Conservation (phyloP, 306 rosid genomes). For the Corylus avellana region DNA sequence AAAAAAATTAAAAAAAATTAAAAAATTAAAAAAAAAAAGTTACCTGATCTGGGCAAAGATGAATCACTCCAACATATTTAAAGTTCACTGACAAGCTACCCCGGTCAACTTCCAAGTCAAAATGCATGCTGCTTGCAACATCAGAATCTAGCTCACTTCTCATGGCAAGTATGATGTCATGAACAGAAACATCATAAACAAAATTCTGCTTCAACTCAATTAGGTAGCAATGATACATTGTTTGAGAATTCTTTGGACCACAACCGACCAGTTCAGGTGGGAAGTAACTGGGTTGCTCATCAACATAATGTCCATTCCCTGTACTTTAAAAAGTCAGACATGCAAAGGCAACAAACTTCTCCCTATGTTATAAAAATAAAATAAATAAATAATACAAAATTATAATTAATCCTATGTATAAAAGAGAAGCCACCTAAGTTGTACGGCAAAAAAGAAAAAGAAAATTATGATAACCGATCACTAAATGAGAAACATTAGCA, state of each 20-base stretch:
- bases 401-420: too few species aligned
- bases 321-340: conserved; percentile 15
- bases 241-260: conserved; percentile 21
- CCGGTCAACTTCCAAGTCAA: conserved; percentile 47
- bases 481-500: too few species aligned
- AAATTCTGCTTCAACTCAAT: conserved; percentile 61
- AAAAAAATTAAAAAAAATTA: too few species aligned
- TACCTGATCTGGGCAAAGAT: conserved; percentile 58
- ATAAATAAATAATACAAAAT: too few species aligned
- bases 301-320: conserved; percentile 56
- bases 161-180: conserved; percentile 55
- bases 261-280: conserved; percentile 60
- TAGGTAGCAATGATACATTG: conserved; percentile 63
- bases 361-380: neutral
- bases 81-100: conserved; percentile 54
- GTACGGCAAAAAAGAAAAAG: too few species aligned
- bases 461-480: too few species aligned
- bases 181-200: conserved; percentile 42
- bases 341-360: conserved; percentile 3
- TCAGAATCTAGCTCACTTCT: conserved; percentile 58
- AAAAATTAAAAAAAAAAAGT: neutral
- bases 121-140: conserved; percentile 34
- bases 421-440: too few species aligned
- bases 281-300: conserved; percentile 56
- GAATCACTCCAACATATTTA: conserved; percentile 46